Evolutionary conservation across 345 rosid genomes (phyloP).

Genomic region (Hibiscus mutabilis): DNA sequence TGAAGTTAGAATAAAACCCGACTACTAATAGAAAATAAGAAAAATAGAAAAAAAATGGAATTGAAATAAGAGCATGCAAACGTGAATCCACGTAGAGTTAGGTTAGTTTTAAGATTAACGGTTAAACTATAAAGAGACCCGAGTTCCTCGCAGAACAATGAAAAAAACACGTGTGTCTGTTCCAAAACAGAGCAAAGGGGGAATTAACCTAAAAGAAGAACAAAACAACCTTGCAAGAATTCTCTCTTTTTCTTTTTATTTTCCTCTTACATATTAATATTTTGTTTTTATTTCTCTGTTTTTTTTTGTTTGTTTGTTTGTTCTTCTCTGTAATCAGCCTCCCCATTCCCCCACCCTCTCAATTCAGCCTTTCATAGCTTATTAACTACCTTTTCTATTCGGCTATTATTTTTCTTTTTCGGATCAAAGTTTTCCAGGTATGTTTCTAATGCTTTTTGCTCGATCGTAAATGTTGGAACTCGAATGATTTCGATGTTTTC

Average conservation of each 20-base stretch:
- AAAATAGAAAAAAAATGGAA: neutral
- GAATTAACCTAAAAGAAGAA: neutral
- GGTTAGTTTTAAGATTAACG: constrained; percentile 15
- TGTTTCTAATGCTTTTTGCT: neutral
- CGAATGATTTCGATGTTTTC: neutral
- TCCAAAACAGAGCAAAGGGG: neutral
- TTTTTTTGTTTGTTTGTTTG: neutral
- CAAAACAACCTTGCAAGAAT: constrained; percentile 14
- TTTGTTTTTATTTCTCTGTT: neutral
- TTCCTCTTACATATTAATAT: constrained; percentile 3
- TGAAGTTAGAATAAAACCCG: neutral
- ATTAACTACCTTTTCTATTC: neutral
- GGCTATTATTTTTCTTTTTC: neutral
- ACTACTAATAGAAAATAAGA: neutral
- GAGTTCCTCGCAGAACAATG: constrained; percentile 34
- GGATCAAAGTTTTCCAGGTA: constrained; percentile 13
- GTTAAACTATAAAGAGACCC: constrained; percentile 28
- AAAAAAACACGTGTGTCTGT: constrained; percentile 20
- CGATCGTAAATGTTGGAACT: neutral
- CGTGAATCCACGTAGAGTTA: constrained; percentile 35
- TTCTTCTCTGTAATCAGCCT: neutral
- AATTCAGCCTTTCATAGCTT: neutral
- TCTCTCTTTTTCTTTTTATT: neutral
- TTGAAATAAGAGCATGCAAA: constrained; percentile 26
- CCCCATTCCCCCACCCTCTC: neutral